Conservation (phyloP, 164 flowering plant species). For the Dillenia suffruticosa region DNA sequence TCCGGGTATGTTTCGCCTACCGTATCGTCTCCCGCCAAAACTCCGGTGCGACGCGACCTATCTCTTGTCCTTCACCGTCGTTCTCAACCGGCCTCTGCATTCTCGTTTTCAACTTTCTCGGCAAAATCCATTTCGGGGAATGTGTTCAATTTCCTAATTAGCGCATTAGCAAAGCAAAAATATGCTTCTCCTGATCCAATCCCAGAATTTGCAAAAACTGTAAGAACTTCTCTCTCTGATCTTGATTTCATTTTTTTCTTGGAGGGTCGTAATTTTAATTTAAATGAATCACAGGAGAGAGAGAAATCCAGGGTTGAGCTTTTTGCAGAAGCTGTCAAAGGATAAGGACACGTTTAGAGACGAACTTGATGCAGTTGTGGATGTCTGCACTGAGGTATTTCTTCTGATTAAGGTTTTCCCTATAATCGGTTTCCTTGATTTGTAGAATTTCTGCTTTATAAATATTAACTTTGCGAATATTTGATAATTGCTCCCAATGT, state of each 20-base stretch:
- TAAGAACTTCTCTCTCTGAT: constrained; percentile 10
- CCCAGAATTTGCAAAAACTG: constrained; percentile 50
- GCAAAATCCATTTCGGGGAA: constrained; percentile 14
- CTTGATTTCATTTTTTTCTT: not conserved
- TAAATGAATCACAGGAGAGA: constrained; percentile 36
- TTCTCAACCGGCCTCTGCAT: not conserved
- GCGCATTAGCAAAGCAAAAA: constrained; percentile 15
- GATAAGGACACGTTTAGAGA: constrained; percentile 49
- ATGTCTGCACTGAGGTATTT: constrained; percentile 50
- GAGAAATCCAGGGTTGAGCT: constrained; percentile 53
- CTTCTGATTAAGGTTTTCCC: not conserved
- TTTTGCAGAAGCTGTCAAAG: constrained; percentile 32
- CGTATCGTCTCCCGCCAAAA: constrained; percentile 5
- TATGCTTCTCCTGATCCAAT: constrained; percentile 50
- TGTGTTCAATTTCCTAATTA: constrained; percentile 3
- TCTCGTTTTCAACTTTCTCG: constrained; percentile 6
- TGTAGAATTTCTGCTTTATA: not conserved
- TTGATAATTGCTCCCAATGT: no score
- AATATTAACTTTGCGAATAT: constrained; percentile 3
- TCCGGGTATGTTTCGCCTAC: no score
- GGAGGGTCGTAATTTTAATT: not conserved
- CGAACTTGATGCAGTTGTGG: constrained; percentile 43
- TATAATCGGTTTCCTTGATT: not conserved
- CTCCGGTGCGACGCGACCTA: constrained; percentile 8
- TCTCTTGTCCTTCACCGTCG: constrained; percentile 7